Base-by-base conservation (phyloP, 225 moss, liverwort and hornwort genomes). In the Asterella californica region DNA sequence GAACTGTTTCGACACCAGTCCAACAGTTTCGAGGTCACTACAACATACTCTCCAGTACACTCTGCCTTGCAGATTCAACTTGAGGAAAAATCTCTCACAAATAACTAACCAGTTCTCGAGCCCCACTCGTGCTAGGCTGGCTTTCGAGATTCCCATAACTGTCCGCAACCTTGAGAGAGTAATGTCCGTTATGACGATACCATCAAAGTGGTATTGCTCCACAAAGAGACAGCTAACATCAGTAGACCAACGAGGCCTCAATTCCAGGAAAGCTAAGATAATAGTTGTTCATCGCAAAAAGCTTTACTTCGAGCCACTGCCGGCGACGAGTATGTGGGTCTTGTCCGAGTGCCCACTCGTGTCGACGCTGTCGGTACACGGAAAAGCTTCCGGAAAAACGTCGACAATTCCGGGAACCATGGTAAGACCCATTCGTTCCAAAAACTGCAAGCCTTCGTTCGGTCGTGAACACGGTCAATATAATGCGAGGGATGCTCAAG, bases 111-210 rank as follows among this genome's bases (percentile, higher is more conserved):
- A 34, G 32, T 54, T 9, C 32, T 53, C 71, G 74, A 27, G 19
- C 74, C 52, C 53, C 72, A 33, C 15, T 74, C 74, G 53, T 59
- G 22, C 57, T 57, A 22, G 25, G 37, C 55, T 59, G 54, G 57
- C 34, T 33, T 76, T 34, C 22, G 37, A 36, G 57, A 76, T 59
- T 76, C 38, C 75, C 57, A 59, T 42, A 76, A 60, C 59, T 76
- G 75, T 76, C 75, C 37, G 37, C 57, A 76, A 76, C 75, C 74
- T 76, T 24, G 57, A 76, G 9, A 74, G n/a, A 74, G 54, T 22
- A 34, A 38, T 76, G 34, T 59, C 59, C 37, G 10, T 72, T 70
- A 45, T 45, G 21, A 30, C 72, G 27, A 25, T 49, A 47, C 46
- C 45, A 72, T 59, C 52, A 73, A 33, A 55, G 17, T 57, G 57